Evolutionary conservation across 192 early-diverging fungal species (phyloP).

Genomic region (Dissophora ornata): DNA sequence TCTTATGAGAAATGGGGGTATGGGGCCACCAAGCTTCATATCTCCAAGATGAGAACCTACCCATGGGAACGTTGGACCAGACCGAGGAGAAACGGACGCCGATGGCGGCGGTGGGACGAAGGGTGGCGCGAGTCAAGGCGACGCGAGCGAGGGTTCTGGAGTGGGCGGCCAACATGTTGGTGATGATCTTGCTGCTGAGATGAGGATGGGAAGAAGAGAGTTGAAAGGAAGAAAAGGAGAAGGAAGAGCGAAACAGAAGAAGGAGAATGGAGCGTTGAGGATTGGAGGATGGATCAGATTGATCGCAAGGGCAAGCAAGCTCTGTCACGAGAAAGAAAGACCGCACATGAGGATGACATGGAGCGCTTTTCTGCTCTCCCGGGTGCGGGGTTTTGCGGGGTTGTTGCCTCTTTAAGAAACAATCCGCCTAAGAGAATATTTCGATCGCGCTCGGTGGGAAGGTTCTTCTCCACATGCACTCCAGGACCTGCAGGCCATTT

Average conservation of each 20-base stretch:
- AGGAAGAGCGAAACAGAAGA: slow-evolving; percentile 6
- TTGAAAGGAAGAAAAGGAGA: neutral
- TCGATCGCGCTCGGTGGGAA: too few relatives aligned
- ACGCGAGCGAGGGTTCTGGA: slow-evolving; percentile 51
- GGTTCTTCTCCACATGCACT: too few relatives aligned
- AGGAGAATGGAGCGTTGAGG: neutral
- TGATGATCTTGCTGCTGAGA: neutral
- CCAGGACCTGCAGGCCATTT: too few relatives aligned
- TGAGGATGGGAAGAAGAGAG: slow-evolving; percentile 1
- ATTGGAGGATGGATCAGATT: neutral
- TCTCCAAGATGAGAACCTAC: slow-evolving; percentile 47
- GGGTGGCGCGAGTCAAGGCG: slow-evolving; percentile 47
- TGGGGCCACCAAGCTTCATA: too few relatives aligned
- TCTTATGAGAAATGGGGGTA: too few relatives aligned
- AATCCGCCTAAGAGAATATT: neutral
- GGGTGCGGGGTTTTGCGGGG: slow-evolving; percentile 41
- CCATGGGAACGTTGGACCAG: slow-evolving; percentile 69
- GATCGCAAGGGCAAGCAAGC: neutral
- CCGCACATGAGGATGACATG: slow-evolving; percentile 9
- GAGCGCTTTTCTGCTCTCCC: too few relatives aligned
- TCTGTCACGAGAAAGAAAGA: neutral
- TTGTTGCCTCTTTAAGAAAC: slow-evolving; percentile 17
- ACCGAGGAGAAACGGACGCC: slow-evolving; percentile 58
- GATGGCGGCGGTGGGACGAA: slow-evolving; percentile 48
- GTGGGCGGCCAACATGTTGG: slow-evolving; percentile 45